phyloP scores from a whole-genome alignment of 805 yeast genomes.

The Zygotorulaspora danielsina region DNA sequence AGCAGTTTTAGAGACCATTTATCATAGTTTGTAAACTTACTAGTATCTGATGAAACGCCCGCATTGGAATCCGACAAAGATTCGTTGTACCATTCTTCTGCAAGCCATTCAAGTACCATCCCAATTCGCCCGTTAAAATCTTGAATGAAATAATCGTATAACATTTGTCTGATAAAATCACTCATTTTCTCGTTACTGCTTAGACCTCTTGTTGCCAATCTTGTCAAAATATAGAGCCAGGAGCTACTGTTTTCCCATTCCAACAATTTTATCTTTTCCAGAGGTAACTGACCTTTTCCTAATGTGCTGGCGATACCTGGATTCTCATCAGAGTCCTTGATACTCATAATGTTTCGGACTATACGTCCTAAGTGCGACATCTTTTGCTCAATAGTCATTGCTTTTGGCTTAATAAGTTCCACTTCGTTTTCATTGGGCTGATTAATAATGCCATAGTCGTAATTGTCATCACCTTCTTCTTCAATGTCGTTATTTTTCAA shows the following conservation, averaged over 20 bases:
- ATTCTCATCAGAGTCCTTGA: slow-evolving; percentile 20
- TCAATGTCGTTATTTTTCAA: slow-evolving; percentile 31
- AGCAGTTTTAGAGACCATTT: slow-evolving; percentile 67
- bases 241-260: slow-evolving; percentile 64
- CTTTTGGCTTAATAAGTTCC: slow-evolving; percentile 40
- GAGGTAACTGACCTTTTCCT: slow-evolving; percentile 23
- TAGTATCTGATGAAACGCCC: slow-evolving; percentile 3
- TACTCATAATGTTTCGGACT: slow-evolving; percentile 36
- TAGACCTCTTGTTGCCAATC: slow-evolving; percentile 82
- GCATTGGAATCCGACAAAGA: slow-evolving; percentile 13
- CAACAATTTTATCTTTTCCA: slow-evolving; percentile 29
- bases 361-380: slow-evolving; percentile 53
- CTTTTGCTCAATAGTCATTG: slow-evolving; percentile 50
- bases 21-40: slow-evolving; percentile 46
- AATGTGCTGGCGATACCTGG: slow-evolving; percentile 11
- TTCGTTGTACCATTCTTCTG: slow-evolving; percentile 87
- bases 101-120: slow-evolving; percentile 82
- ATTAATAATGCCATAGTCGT: slow-evolving; percentile 26
- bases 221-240: slow-evolving; percentile 70
- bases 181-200: slow-evolving; percentile 44
- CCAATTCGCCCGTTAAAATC: slow-evolving; percentile 72
- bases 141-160: slow-evolving; percentile 67
- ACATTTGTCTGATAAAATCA: slow-evolving; percentile 59
- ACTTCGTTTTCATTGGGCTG: slow-evolving; percentile 12
- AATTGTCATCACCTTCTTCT: slow-evolving; percentile 33